A percentile compares a stretch with the other conserved stretches of the same genome.
These are phyloP conservation scores for Crithidia sp. DNA, from an alignment of 208 protist species.

Conservation along the genomic window DNA sequence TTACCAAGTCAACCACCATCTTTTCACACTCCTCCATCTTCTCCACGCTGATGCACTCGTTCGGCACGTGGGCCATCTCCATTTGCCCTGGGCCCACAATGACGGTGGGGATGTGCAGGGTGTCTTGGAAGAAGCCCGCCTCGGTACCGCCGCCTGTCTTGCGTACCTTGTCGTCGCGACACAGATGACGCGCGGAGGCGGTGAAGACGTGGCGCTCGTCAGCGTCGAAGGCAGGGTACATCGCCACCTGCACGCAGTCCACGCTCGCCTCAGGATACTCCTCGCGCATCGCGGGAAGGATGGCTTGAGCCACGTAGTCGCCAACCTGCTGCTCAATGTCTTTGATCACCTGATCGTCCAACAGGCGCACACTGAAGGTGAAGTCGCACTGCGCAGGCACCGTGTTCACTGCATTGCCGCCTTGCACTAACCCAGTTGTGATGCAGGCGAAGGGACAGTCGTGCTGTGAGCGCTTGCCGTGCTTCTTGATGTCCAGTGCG, in stretches of 20 bases:
- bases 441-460: conserved; percentile 33
- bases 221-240: conserved; percentile 25
- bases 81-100: conserved; percentile 39
- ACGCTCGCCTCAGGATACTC: conserved; percentile 36
- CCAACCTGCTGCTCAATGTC: conserved; percentile 28
- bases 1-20: conserved; percentile 13
- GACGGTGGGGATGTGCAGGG: conserved; percentile 40
- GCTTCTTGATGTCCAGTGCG: conserved; percentile 35
- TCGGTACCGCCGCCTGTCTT: conserved; percentile 43
- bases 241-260: conserved; percentile 8
- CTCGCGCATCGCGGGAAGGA: conserved; percentile 36
- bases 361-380: conserved; percentile 42
- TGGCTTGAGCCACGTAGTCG: conserved; percentile 30
- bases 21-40: conserved; percentile 13
- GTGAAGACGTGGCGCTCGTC: conserved; percentile 43
- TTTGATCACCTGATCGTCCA: conserved; percentile 11
- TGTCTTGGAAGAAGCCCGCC: conserved; percentile 49
- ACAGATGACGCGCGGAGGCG: conserved; percentile 14
- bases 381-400: conserved; percentile 48
- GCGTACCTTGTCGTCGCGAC: background rate
- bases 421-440: conserved; percentile 42
- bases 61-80: conserved; percentile 37
- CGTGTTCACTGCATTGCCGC: conserved; percentile 54
- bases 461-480: conserved; percentile 25
- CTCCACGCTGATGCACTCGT: conserved; percentile 37